Evolutionary conservation across 768 basidiomycete species (phyloP).

Genomic region (Mycena chlorophos): DNA sequence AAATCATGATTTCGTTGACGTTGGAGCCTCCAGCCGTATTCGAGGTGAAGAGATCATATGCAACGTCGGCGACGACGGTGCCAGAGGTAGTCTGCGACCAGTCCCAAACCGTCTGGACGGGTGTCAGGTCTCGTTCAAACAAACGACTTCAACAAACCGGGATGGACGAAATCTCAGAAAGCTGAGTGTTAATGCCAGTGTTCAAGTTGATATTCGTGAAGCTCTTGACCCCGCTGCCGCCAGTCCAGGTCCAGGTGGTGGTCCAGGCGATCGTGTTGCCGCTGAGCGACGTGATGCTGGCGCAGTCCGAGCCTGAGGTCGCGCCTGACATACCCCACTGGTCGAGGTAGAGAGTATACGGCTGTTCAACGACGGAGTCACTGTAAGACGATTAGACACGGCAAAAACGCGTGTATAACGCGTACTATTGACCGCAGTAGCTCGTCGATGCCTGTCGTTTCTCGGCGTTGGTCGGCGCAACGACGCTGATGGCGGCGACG

Average conservation of each 20-base stretch:
- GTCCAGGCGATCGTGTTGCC: conserved; percentile 38
- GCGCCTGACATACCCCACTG: conserved; percentile 24
- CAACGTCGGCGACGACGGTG: conserved; percentile 52
- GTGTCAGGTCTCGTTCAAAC: not conserved
- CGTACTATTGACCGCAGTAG: conserved; percentile 12
- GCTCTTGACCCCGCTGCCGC: conserved; percentile 57
- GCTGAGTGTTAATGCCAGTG: conserved; percentile 50
- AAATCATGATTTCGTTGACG: conserved; percentile 60
- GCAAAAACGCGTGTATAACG: not conserved
- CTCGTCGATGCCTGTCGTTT: conserved; percentile 14
- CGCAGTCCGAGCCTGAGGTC: conserved; percentile 42
- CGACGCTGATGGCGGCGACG: conserved; percentile 2
- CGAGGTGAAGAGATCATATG: conserved; percentile 68
- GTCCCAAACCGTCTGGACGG: conserved; percentile 48
- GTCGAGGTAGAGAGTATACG: conserved; percentile 15
- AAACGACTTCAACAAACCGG: conserved; percentile 36
- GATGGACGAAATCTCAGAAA: conserved; percentile 55
- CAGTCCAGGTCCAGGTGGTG: conserved; percentile 45
- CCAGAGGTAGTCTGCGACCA: conserved; percentile 49
- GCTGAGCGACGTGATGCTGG: conserved; percentile 33
- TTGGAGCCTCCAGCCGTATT: conserved; percentile 46
- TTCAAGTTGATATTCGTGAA: conserved; percentile 49
- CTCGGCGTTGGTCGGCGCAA: conserved; percentile 1
- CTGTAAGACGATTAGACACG: too few relatives aligned
- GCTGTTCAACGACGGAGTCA: not conserved